Conservation (phyloP, 2,329 filamentous ascomycete genomes). For the Sclerotiophoma versabilis region DNA sequence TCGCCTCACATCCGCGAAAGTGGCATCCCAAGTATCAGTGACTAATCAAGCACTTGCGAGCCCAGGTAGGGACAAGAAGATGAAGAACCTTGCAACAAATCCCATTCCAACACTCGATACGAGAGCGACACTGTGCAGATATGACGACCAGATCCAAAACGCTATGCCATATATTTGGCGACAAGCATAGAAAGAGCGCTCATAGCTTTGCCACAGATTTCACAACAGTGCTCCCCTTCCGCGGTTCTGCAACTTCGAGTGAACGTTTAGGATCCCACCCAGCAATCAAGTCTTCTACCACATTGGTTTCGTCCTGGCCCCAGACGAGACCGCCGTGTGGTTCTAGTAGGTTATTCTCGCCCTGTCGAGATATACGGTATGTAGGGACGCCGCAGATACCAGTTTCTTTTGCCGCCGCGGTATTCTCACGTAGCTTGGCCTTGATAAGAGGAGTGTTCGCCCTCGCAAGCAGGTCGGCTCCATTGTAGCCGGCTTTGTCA, state of each 20-base stretch:
- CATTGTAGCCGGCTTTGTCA: slow-evolving; percentile 37
- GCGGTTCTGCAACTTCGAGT: slow-evolving; percentile 1
- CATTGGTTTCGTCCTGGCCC: slow-evolving; percentile 45
- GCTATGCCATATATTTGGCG: too few relatives aligned
- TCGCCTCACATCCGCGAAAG: too few relatives aligned
- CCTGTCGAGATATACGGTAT: slow-evolving; percentile 37
- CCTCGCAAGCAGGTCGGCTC: slow-evolving; percentile 31
- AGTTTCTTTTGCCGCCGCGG: slow-evolving; percentile 38
- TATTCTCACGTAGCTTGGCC: slow-evolving; percentile 34
- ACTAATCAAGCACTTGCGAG: too few relatives aligned
- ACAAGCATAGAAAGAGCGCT: neutral
- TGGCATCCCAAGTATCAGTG: too few relatives aligned
- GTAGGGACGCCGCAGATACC: slow-evolving; percentile 46
- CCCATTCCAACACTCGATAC: too few relatives aligned
- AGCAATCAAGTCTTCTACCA: slow-evolving; percentile 45
- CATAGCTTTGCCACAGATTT: neutral
- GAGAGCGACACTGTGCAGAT: too few relatives aligned
- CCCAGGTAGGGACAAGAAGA: too few relatives aligned
- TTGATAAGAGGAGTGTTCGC: slow-evolving; percentile 37
- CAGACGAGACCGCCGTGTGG: slow-evolving; percentile 37
- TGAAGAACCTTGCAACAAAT: too few relatives aligned
- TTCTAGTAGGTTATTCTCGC: slow-evolving; percentile 20
- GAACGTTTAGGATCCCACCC: slow-evolving; percentile 33
- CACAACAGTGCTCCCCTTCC: neutral
- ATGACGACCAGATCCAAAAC: too few relatives aligned